Evolutionary conservation across 257 asterid genomes (phyloP).

Genomic region (Salvia hispanica): DNA sequence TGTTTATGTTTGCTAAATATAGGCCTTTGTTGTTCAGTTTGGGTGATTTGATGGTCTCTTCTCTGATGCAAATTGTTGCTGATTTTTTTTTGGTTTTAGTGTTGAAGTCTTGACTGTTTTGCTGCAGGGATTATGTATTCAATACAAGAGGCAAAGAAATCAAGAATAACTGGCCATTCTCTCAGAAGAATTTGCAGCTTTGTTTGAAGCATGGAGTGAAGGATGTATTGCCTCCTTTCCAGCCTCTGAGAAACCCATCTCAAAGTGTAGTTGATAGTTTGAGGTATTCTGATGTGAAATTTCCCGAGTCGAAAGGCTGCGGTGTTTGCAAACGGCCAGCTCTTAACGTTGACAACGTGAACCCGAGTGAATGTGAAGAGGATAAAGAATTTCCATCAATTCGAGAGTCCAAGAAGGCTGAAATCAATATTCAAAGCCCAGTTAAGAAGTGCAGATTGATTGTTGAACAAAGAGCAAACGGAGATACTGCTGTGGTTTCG

Average conservation of each 20-base stretch:
- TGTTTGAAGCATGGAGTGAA: slow-evolving; percentile 73
- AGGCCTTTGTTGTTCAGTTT: slow-evolving; percentile 27
- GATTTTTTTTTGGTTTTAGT: not conserved
- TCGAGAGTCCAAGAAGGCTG: slow-evolving; percentile 39
- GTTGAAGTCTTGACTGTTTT: not conserved
- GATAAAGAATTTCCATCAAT: slow-evolving; percentile 42
- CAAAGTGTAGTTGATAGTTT: slow-evolving; percentile 31
- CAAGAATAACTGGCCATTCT: slow-evolving; percentile 86
- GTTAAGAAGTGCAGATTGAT: slow-evolving; percentile 65
- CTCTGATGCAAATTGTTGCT: not conserved
- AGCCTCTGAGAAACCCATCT: slow-evolving; percentile 51
- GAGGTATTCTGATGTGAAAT: slow-evolving; percentile 40
- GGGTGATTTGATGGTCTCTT: not conserved
- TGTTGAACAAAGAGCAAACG: slow-evolving; percentile 45
- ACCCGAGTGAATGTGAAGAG: slow-evolving; percentile 45
- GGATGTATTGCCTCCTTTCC: slow-evolving; percentile 82
- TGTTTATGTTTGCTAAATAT: not conserved
- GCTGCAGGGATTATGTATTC: slow-evolving; percentile 84
- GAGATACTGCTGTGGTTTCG: slow-evolving; percentile 43
- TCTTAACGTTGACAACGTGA: slow-evolving; percentile 34
- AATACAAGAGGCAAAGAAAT: slow-evolving; percentile 63
- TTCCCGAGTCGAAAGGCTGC: slow-evolving; percentile 30
- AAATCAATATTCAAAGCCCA: slow-evolving; percentile 36
- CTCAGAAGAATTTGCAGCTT: slow-evolving; percentile 71
- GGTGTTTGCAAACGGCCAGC: slow-evolving; percentile 32